A percentile compares a stretch with the other conserved stretches of the same genome.
phyloP scores from a whole-genome alignment of 2,329 filamentous ascomycete species.

The Teratosphaeriaceae sp. region DNA sequence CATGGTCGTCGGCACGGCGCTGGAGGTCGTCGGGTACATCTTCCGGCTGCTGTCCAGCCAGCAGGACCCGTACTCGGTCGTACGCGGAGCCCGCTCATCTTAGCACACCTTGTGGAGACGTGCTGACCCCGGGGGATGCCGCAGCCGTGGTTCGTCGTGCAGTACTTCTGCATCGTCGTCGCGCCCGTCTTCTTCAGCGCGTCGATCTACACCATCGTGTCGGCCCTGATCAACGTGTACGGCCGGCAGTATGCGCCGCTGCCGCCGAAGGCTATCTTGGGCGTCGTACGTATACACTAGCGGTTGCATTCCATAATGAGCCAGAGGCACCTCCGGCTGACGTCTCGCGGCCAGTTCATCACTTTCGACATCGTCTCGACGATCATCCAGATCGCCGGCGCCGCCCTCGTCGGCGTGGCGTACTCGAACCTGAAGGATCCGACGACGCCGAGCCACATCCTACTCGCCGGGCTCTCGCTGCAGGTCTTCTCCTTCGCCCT shows the following conservation, averaged over 20 bases:
- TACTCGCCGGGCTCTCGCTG: constrained; percentile 49
- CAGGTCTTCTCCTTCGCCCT: constrained; percentile 48
- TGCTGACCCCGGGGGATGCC: no score
- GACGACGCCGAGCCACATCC: constrained; percentile 47
- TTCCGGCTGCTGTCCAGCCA: constrained; percentile 44
- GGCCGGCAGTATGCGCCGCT: constrained; percentile 40
- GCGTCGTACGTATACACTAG: no score
- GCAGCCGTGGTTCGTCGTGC: constrained; percentile 48
- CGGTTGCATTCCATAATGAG: no score
- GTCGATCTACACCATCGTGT: constrained; percentile 50
- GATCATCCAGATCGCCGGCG: constrained; percentile 48
- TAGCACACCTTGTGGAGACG: not conserved
- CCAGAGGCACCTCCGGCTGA: no score
- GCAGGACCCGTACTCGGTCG: constrained; percentile 46
- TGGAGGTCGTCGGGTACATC: constrained; percentile 48
- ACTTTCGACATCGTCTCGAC: constrained; percentile 49
- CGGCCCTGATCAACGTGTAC: constrained; percentile 42
- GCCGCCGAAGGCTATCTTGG: constrained; percentile 43
- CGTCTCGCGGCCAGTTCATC: no score
- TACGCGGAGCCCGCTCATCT: not conserved
- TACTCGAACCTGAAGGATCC: constrained; percentile 46
- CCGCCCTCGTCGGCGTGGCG: constrained; percentile 47
- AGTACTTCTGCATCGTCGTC: constrained; percentile 55
- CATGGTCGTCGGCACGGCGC: constrained; percentile 38
- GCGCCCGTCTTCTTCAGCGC: constrained; percentile 54